phyloP scores from a whole-genome alignment of 441 rosid species.

The Pelargonium australe region DNA sequence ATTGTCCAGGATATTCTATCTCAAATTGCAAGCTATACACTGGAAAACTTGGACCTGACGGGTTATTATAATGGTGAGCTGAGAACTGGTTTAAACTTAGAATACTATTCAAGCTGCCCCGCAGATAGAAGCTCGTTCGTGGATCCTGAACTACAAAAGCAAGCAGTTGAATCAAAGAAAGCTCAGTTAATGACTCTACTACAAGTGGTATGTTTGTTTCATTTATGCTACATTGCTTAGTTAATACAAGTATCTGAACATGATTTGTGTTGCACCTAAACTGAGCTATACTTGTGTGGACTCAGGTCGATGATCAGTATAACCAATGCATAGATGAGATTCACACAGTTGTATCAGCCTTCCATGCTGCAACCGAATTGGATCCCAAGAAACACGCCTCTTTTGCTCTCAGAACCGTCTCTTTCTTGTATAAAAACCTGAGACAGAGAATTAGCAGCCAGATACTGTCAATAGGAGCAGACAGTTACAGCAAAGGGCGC shows the following conservation, averaged over 20 bases:
- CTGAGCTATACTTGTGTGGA: slow-evolving; percentile 5
- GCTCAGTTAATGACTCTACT: slow-evolving; percentile 56
- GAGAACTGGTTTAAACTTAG: slow-evolving; percentile 22
- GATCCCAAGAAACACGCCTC: slow-evolving; percentile 72
- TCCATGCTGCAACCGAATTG: slow-evolving; percentile 84
- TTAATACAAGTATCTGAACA: no score
- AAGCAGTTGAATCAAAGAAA: slow-evolving; percentile 48
- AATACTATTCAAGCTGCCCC: slow-evolving; percentile 20
- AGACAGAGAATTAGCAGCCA: slow-evolving; percentile 77
- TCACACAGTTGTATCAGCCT: slow-evolving; percentile 81
- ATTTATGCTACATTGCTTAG: slow-evolving; percentile 8
- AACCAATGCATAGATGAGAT: slow-evolving; percentile 79
- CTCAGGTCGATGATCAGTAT: slow-evolving; percentile 77
- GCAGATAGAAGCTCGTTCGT: not conserved
- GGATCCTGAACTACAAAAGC: slow-evolving; percentile 29
- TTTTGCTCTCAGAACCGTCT: slow-evolving; percentile 65
- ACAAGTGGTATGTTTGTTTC: slow-evolving; percentile 51
- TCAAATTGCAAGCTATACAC: slow-evolving; percentile 67
- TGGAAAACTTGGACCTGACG: slow-evolving; percentile 41
- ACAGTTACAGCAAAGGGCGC: slow-evolving; percentile 16
- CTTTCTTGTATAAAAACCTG: slow-evolving; percentile 59
- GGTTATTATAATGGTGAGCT: slow-evolving; percentile 27
- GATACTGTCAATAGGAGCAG: slow-evolving; percentile 61
- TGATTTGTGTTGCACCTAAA: no score
- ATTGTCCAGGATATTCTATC: slow-evolving; percentile 79